Evolutionary conservation across 495 filamentous ascomycete genomes (phyloP).

Genomic region (Aspergillus sparsus): DNA sequence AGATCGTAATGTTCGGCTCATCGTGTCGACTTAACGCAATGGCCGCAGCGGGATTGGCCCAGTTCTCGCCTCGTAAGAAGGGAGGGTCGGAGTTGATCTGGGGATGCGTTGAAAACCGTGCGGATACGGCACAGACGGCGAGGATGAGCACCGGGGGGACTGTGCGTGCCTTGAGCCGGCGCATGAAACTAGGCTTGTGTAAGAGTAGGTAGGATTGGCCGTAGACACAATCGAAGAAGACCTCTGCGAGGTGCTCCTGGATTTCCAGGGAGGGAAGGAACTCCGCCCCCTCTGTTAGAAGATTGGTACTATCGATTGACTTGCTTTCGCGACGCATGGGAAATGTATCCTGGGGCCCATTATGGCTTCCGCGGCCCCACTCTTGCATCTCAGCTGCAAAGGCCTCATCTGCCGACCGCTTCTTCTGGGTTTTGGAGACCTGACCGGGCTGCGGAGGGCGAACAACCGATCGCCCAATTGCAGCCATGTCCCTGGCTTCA

Average conservation of each 20-base stretch:
- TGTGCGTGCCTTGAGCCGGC: constrained; percentile 67
- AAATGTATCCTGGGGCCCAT: constrained; percentile 50
- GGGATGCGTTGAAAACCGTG: constrained; percentile 93
- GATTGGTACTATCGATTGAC: constrained; percentile 63
- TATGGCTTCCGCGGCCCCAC: constrained; percentile 67
- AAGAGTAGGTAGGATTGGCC: constrained; percentile 94
- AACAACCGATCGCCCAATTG: constrained; percentile 72
- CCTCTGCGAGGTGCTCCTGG: constrained; percentile 90
- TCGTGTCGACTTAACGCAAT: constrained; percentile 86
- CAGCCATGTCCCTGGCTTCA: constrained; percentile 59
- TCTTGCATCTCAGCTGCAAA: constrained; percentile 80
- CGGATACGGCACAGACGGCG: constrained; percentile 88
- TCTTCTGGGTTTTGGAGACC: constrained; percentile 65
- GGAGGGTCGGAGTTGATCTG: constrained; percentile 78
- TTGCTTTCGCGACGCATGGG: constrained; percentile 62
- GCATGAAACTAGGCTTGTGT: constrained; percentile 95
- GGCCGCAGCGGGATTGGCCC: constrained; percentile 80
- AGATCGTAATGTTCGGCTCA: constrained; percentile 91
- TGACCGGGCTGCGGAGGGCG: constrained; percentile 72
- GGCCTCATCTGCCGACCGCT: constrained; percentile 83
- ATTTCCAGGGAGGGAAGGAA: constrained; percentile 84
- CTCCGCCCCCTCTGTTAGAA: constrained; percentile 79
- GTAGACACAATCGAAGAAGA: constrained; percentile 95
- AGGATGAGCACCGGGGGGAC: constrained; percentile 86
- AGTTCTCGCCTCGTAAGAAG: constrained; percentile 88